These are phyloP conservation scores for Neopestalotiopsis rosae DNA, from an alignment of 2,329 filamentous ascomycete genomes.

Conservation along the genomic window DNA sequence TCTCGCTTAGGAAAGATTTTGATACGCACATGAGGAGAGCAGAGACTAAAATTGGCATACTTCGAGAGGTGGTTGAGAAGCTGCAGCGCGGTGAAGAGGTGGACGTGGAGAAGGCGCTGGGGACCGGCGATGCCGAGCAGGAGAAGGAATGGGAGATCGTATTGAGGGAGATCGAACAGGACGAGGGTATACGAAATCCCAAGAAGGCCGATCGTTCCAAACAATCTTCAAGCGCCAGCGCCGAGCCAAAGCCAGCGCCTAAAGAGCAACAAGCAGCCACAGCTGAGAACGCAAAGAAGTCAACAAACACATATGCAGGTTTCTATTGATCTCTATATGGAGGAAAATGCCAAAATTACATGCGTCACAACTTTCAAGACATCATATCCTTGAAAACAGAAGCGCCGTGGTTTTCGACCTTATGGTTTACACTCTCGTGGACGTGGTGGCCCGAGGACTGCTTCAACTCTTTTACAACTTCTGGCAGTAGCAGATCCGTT, in stretches of 20 bases:
- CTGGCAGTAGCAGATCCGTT: conserved; percentile 63
- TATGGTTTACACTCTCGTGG: conserved; percentile 26
- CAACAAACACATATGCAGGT: conserved; percentile 43
- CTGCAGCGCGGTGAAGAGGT: conserved; percentile 77
- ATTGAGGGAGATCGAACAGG: conserved; percentile 68
- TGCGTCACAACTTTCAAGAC: conserved; percentile 45
- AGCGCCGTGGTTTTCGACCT: conserved; percentile 33
- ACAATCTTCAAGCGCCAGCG: conserved; percentile 31
- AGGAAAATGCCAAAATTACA: conserved; percentile 22
- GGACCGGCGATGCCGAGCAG: conserved; percentile 74
- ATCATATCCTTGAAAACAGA: conserved; percentile 65
- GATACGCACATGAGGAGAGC: conserved; percentile 75
- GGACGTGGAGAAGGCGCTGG: conserved; percentile 82
- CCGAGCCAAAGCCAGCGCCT: conserved; percentile 23
- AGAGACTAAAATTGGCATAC: conserved; percentile 76
- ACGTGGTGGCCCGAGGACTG: conserved; percentile 29
- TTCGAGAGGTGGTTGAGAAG: conserved; percentile 77
- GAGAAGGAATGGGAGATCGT: conserved; percentile 87
- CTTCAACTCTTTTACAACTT: conserved; percentile 57
- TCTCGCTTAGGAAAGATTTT: conserved; percentile 79
- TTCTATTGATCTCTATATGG: conserved; percentile 52
- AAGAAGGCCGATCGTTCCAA: conserved; percentile 49
- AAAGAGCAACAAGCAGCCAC: conserved; percentile 17
- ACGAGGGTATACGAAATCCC: conserved; percentile 58
- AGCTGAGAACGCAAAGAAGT: conserved; percentile 25